Evolutionary conservation across 73 alveolate genomes (phyloP), one percentile per base, ranked within the genome.

Genomic region (Tetrahymena elliotti): DNA sequence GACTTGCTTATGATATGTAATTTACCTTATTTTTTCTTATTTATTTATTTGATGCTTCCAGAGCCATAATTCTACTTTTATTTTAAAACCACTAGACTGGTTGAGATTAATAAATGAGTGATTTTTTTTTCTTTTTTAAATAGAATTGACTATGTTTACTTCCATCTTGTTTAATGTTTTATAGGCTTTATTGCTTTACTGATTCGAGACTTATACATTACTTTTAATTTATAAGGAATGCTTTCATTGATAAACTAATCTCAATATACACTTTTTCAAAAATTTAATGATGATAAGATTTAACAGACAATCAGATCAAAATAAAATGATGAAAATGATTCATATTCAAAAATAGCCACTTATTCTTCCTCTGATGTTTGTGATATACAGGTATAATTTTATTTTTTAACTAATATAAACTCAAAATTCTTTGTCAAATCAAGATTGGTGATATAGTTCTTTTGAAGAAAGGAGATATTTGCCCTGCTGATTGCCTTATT

Each of bases 401-500:
- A 11, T 68, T 68, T 68, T 6, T 12, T 4, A 0, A n/a, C 33
- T 24, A 27, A 68, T 52, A 68, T 4, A 40, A 40, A 40, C 38
- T 68, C 0, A 4, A 5, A 18, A 22, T 27, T 31, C 13, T 22
- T 18, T 27, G 12, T 53, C 33, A 68, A 9, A 27, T 24, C 33
- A 68, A 68, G 88, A 68, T 68, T 68, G 97, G 97, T 0, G 97
- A 95, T 40, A 93, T 95, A 11, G 93, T 95, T 68, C 93, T 35
- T 7, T 93, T 95, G 39, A 95, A 93, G 18, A 47, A 94, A 38
- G 93, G 93, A 40, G 96, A 94, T 52, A 31, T 94, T 27, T 94
- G 96, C 34, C 96, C 96, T 34, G 96, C 96, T 35, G 96, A 94
- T 47, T 68, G 93, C 18, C 53, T 94, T 83, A 88, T 94, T 34